Conservation (phyloP, 164 flowering plant genomes). For the Annona squamosa region DNA sequence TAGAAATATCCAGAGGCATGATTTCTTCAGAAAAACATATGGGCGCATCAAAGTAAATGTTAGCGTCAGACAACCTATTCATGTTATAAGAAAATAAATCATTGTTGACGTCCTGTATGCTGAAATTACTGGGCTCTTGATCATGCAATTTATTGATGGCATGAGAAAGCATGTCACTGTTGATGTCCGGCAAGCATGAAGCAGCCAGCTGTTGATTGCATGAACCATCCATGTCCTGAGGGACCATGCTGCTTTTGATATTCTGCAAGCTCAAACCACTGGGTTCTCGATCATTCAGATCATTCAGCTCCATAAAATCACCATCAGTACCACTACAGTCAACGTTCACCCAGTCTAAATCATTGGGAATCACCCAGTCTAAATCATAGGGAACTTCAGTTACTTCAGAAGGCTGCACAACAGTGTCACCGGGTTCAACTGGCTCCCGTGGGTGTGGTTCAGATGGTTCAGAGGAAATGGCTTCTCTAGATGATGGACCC, state of each 20-base stretch:
- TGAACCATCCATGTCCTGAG: conserved; percentile 32
- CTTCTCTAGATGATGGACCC: conserved; percentile 21
- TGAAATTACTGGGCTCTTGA: conserved; percentile 25
- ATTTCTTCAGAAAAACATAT: conserved; percentile 32
- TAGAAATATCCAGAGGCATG: neutral
- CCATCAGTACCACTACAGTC: conserved; percentile 20
- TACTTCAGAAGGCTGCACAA: conserved; percentile 22
- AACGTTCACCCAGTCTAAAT: conserved; percentile 7
- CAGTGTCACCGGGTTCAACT: conserved; percentile 8
- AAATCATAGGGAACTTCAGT: conserved; percentile 29
- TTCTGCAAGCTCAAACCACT: conserved; percentile 6
- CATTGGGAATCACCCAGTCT: conserved; percentile 19
- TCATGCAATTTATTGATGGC: conserved; percentile 8
- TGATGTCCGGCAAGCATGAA: too few relatives aligned
- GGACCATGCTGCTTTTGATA: conserved; percentile 16
- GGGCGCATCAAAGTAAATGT: conserved; percentile 54
- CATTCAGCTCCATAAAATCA: conserved; percentile 69
- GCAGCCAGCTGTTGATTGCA: conserved; percentile 12
- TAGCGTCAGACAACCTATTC: conserved; percentile 41
- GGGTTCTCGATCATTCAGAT: conserved; percentile 49
- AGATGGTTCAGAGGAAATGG: conserved; percentile 16
- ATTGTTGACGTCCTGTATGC: conserved; percentile 7
- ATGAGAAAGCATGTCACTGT: too few relatives aligned
- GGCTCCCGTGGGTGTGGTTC: conserved; percentile 11
- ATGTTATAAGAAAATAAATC: conserved; percentile 19